phyloP scores from a whole-genome alignment of 2,329 filamentous ascomycete genomes.

The Ciborinia camelliae region DNA sequence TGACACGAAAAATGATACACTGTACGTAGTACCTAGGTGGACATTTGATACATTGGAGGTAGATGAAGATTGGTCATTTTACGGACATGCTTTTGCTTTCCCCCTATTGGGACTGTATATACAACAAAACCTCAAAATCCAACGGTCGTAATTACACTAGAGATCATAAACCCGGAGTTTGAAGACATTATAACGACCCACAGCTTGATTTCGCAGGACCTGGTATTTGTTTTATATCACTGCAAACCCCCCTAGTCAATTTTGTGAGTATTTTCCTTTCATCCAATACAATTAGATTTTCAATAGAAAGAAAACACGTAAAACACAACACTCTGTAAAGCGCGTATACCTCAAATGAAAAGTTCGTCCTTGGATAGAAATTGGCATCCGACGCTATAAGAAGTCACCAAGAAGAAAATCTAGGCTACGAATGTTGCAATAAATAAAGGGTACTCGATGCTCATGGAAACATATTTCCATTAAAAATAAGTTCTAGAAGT shows the following conservation, averaged over 20 bases:
- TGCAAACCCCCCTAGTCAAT: background rate
- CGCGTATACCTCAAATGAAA: background rate
- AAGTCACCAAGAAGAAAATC: background rate
- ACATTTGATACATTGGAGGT: background rate
- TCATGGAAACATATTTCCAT: background rate
- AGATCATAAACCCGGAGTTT: background rate
- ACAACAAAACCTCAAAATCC: too few species aligned
- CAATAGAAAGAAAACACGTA: too few species aligned
- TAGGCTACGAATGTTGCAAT: background rate
- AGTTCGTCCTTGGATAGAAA: background rate
- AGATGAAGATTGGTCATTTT: background rate
- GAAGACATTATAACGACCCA: background rate
- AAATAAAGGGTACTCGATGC: too few species aligned
- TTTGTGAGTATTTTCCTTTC: too few species aligned
- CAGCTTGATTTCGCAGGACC: background rate
- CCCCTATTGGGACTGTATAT: too few species aligned
- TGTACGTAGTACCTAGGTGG: background rate
- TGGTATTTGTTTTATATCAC: background rate
- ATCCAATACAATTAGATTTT: background rate
- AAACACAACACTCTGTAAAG: too few species aligned
- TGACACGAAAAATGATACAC: too few species aligned
- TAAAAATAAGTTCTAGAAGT: background rate
- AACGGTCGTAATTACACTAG: background rate
- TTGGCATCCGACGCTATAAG: fast-evolving
- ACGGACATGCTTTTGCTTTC: background rate